Percentiles rank a stretch among this genome's conserved stretches.
Evolutionary conservation across 2,329 filamentous ascomycete genomes (phyloP).

Genomic region (Cercospora sojina): DNA sequence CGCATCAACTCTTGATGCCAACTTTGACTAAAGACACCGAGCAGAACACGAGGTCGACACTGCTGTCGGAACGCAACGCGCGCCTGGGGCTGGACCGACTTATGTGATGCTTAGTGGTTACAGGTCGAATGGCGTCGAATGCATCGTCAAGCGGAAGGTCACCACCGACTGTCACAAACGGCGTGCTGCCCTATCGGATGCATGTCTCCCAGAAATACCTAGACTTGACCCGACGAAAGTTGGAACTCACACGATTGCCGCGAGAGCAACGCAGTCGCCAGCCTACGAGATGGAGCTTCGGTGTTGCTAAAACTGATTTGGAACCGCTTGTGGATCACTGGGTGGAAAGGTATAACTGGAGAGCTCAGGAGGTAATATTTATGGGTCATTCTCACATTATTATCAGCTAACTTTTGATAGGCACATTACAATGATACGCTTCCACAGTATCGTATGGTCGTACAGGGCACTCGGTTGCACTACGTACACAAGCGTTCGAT

Average conservation of each 20-base stretch:
- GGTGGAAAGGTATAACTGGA: conserved; percentile 67
- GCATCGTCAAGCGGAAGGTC: conserved; percentile 19
- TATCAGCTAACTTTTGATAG: not conserved
- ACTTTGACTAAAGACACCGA: not conserved
- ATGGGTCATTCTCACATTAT: not conserved
- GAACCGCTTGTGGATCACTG: conserved; percentile 60
- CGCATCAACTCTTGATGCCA: not conserved
- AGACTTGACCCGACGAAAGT: conserved; percentile 65
- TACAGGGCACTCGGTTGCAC: conserved; percentile 56
- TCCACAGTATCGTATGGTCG: conserved; percentile 63
- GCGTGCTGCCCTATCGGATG: conserved; percentile 33
- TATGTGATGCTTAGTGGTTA: not conserved
- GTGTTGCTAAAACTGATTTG: conserved; percentile 59
- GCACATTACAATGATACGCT: conserved; percentile 56
- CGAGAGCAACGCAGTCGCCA: conserved; percentile 49
- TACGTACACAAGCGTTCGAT: conserved; percentile 62
- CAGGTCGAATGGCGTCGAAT: conserved; percentile 20
- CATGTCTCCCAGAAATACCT: conserved; percentile 64
- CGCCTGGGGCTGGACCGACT: not conserved
- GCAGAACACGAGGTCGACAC: not conserved
- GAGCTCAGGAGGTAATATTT: conserved; percentile 51
- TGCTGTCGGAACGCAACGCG: not conserved
- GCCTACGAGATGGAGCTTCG: conserved; percentile 40
- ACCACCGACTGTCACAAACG: conserved; percentile 11
- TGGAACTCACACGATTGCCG: conserved; percentile 65